A percentile compares a stretch with the other conserved stretches of the same genome.
These are phyloP conservation scores for Geosmithia putterillii DNA, from an alignment of 2,329 filamentous ascomycete species.

Conservation along the genomic window DNA sequence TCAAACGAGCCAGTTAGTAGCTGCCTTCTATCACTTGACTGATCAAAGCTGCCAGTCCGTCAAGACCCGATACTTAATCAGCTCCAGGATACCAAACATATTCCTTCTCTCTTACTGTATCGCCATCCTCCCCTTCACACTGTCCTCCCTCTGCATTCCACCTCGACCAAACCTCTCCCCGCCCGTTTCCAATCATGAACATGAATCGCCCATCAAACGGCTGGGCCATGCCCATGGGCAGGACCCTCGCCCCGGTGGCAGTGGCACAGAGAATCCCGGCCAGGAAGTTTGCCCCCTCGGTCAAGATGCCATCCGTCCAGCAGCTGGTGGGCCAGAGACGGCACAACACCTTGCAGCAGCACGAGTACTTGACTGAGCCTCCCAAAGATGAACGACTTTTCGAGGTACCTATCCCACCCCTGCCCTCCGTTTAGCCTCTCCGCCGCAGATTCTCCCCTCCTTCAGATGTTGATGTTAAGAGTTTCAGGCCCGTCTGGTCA, in stretches of 20 bases:
- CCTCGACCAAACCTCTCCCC: neutral
- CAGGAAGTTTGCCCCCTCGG: neutral
- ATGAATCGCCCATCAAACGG: neutral
- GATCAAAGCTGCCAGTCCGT: neutral
- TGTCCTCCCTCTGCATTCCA: too few species aligned
- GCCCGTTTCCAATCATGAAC: neutral
- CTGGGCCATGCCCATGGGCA: neutral
- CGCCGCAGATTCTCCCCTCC: neutral
- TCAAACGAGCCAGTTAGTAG: too few species aligned
- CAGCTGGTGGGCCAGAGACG: neutral
- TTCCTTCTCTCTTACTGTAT: neutral
- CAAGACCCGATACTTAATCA: neutral
- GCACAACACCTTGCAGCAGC: neutral
- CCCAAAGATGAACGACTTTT: conserved; percentile 3
- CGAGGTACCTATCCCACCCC: conserved; percentile 8
- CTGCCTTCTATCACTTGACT: too few species aligned
- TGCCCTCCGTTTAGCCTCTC: neutral
- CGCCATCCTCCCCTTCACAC: neutral
- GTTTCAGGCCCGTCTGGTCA: conserved; percentile 13
- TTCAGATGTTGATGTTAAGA: too few species aligned
- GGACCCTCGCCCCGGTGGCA: neutral
- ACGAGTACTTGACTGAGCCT: conserved; percentile 5
- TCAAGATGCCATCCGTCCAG: neutral
- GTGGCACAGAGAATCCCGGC: neutral
- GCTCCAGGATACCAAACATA: neutral